Evolutionary conservation across 495 filamentous ascomycete species (phyloP).

Genomic region (Penicillium crystallinum): DNA sequence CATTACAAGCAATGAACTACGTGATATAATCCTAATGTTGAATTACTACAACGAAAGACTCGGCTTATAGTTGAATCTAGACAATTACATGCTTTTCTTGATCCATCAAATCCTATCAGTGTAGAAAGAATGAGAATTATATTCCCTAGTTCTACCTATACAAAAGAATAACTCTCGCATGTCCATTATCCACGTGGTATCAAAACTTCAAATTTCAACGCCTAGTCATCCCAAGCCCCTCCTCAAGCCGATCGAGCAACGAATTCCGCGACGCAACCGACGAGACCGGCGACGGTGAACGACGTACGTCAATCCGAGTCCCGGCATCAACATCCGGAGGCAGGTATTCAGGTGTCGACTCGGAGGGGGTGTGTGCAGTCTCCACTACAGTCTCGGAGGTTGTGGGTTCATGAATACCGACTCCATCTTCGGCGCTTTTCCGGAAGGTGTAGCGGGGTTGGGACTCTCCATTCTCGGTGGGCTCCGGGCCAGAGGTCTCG

Average conservation of each 20-base stretch:
- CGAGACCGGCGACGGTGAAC: conserved; percentile 18
- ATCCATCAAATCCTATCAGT: no score
- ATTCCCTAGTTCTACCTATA: neutral
- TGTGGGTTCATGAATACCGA: neutral
- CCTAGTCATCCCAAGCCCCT: conserved; percentile 5
- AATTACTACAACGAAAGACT: no score
- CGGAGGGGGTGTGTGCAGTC: neutral
- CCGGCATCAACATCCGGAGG: neutral
- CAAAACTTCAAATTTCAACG: neutral
- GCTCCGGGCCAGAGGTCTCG: neutral
- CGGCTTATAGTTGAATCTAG: no score
- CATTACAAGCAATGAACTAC: no score
- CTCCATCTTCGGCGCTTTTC: no score
- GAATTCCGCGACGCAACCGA: conserved; percentile 21
- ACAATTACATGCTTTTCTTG: no score
- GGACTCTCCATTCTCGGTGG: neutral
- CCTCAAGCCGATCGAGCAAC: conserved; percentile 28
- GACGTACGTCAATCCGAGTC: neutral
- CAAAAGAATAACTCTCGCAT: neutral
- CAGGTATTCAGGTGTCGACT: neutral
- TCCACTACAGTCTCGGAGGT: neutral
- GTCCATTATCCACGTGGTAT: neutral
- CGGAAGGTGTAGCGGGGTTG: no score
- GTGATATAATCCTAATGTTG: no score
- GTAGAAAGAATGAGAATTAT: no score